Evolutionary conservation across 495 filamentous ascomycete genomes (phyloP).

Genomic region (Talaromyces ruber): DNA sequence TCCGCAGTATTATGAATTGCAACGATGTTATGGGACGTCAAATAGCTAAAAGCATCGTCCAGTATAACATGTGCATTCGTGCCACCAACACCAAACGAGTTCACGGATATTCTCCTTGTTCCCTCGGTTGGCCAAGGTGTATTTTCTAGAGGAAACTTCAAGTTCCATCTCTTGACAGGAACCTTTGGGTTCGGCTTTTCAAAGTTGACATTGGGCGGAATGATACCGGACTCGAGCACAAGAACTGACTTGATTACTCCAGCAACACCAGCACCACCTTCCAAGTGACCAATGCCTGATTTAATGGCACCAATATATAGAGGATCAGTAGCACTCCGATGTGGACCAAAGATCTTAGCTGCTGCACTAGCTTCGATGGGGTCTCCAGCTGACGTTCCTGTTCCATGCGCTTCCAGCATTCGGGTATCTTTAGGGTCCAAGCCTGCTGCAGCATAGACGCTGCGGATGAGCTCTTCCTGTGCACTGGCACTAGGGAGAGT

Average conservation of each 20-base stretch:
- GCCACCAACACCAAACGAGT: constrained; percentile 27
- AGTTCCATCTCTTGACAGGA: background rate
- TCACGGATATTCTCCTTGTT: constrained; percentile 14
- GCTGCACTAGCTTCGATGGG: constrained; percentile 33
- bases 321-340: constrained; percentile 12
- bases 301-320: constrained; percentile 24
- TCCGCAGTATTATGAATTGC: constrained; percentile 11
- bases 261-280: constrained; percentile 49
- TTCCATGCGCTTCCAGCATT: constrained; percentile 36
- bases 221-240: constrained; percentile 44
- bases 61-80: constrained; percentile 26
- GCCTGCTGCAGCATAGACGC: constrained; percentile 13
- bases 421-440: constrained; percentile 9
- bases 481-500: constrained; percentile 9
- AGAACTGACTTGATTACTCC: constrained; percentile 51
- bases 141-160: constrained; percentile 11
- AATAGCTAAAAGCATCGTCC: constrained; percentile 20
- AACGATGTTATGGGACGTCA: constrained; percentile 6
- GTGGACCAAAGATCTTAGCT: constrained; percentile 10
- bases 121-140: constrained; percentile 12
- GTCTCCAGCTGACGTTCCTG: constrained; percentile 43
- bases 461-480: constrained; percentile 17
- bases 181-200: constrained; percentile 21
- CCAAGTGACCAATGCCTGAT: constrained; percentile 42
- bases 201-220: constrained; percentile 31